Evolutionary conservation across 371 early-diverging fungal genomes (phyloP).

Genomic region (Entomophthora muscae): DNA sequence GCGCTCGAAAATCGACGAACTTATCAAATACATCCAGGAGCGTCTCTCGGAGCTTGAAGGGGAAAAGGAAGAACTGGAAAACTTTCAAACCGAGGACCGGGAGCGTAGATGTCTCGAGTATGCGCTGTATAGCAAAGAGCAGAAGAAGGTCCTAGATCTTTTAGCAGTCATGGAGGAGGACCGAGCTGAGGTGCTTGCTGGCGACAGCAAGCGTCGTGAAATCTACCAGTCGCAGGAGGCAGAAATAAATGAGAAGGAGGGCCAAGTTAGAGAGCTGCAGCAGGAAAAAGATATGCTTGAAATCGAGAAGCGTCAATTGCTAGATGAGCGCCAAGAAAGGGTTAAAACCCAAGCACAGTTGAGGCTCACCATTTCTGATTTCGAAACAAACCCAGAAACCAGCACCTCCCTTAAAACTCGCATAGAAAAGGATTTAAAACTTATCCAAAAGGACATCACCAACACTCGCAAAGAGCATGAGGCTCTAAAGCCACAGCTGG

Average conservation of each 20-base stretch:
- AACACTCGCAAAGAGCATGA: not conserved
- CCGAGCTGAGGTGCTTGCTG: slow-evolving; percentile 23
- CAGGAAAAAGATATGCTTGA: slow-evolving; percentile 25
- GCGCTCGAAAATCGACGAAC: slow-evolving; percentile 75
- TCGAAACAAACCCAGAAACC: slow-evolving; percentile 16
- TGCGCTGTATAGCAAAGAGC: slow-evolving; percentile 72
- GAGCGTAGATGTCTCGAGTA: slow-evolving; percentile 82
- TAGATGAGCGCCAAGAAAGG: slow-evolving; percentile 29
- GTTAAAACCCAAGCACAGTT: slow-evolving; percentile 33
- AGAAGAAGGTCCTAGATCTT: not conserved
- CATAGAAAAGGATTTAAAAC: not conserved
- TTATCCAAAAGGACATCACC: not conserved
- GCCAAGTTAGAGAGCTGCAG: slow-evolving; percentile 20
- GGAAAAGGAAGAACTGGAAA: slow-evolving; percentile 80
- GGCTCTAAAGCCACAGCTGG: not conserved
- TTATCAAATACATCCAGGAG: slow-evolving; percentile 75
- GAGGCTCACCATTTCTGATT: slow-evolving; percentile 30
- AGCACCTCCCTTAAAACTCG: not conserved
- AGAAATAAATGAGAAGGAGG: slow-evolving; percentile 18
- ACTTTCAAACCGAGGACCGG: slow-evolving; percentile 70
- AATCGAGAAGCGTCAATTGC: slow-evolving; percentile 33
- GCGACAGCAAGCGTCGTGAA: slow-evolving; percentile 20
- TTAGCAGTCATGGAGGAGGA: slow-evolving; percentile 26
- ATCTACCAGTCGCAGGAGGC: slow-evolving; percentile 15
- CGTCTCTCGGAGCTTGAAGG: slow-evolving; percentile 76